Conservation (phyloP, 2,329 filamentous ascomycete genomes). For the Zasmidium citrigriseum region DNA sequence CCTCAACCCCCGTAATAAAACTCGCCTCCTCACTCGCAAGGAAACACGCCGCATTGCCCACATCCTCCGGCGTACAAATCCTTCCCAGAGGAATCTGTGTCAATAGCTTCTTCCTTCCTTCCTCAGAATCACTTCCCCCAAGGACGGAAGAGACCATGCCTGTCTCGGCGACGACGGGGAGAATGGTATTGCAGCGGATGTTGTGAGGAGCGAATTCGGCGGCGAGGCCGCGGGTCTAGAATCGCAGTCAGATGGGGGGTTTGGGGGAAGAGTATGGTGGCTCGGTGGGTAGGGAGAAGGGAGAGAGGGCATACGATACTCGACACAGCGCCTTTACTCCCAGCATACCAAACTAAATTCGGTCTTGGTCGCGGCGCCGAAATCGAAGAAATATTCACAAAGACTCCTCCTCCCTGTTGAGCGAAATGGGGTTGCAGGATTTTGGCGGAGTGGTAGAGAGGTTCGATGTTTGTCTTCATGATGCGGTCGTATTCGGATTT, state of each 20-base stretch:
- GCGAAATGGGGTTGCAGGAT: constrained; percentile 35
- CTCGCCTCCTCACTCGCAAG: constrained; percentile 33
- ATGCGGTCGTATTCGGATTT: constrained; percentile 35
- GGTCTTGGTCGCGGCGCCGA: constrained; percentile 28
- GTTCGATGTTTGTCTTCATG: constrained; percentile 36
- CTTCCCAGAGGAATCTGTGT: constrained; percentile 29
- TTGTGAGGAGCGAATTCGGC: constrained; percentile 29
- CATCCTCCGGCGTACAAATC: constrained; percentile 26
- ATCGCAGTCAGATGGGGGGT: no score
- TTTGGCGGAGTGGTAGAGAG: constrained; percentile 33
- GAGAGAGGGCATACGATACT: no score
- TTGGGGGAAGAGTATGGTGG: no score
- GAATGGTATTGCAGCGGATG: constrained; percentile 30
- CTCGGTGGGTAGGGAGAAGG: no score
- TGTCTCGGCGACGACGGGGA: constrained; percentile 31
- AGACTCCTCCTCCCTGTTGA: constrained; percentile 21
- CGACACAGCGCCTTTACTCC: constrained; percentile 30
- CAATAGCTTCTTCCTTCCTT: constrained; percentile 14
- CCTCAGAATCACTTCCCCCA: constrained; percentile 22
- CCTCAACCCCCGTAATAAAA: constrained; percentile 30
- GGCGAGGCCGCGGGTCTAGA: constrained; percentile 25
- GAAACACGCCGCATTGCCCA: constrained; percentile 28
- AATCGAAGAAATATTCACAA: constrained; percentile 33
- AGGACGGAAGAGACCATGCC: constrained; percentile 29
- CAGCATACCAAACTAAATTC: constrained; percentile 34